These are phyloP conservation scores for Penicillium waksmanii DNA, from an alignment of 495 filamentous ascomycete genomes.

Conservation along the genomic window DNA sequence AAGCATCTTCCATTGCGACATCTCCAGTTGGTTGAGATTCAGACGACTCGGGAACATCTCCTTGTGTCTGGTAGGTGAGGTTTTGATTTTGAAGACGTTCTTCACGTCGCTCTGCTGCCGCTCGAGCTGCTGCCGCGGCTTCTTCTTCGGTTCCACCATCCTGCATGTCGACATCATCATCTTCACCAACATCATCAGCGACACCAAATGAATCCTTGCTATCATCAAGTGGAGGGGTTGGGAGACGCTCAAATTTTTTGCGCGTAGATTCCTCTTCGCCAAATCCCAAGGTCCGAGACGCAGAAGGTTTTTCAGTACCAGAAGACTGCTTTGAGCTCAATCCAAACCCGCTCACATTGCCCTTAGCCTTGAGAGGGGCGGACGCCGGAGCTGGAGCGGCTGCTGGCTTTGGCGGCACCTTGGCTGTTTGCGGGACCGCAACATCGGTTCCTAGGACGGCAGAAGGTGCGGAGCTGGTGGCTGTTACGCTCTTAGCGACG, in stretches of 20 bases:
- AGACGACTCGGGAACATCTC: slow-evolving; percentile 1
- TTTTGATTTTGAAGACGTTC: slow-evolving; percentile 63
- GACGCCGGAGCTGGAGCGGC: slow-evolving; percentile 50
- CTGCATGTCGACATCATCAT: slow-evolving; percentile 76
- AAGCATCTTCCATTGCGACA: slow-evolving; percentile 46
- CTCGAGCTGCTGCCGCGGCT: slow-evolving; percentile 78
- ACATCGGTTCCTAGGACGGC: slow-evolving; percentile 64
- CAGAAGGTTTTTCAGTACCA: slow-evolving; percentile 67
- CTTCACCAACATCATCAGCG: slow-evolving; percentile 61
- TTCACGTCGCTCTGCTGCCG: slow-evolving; percentile 76
- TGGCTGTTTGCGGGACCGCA: slow-evolving; percentile 59
- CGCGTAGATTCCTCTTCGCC: slow-evolving; percentile 84
- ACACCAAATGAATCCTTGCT: slow-evolving; percentile 55
- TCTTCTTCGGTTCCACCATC: slow-evolving; percentile 85
- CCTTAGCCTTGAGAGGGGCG: slow-evolving; percentile 57
- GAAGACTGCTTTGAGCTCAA: slow-evolving; percentile 65
- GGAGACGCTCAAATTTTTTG: slow-evolving; percentile 86
- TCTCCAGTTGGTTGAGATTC: slow-evolving; percentile 37
- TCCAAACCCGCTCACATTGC: slow-evolving; percentile 83
- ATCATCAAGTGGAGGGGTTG: slow-evolving; percentile 69
- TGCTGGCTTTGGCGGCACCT: slow-evolving; percentile 46
- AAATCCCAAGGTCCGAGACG: slow-evolving; percentile 78
- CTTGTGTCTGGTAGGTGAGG: slow-evolving; percentile 13
- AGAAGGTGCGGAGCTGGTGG: slow-evolving; percentile 25
- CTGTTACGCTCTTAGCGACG: slow-evolving; percentile 71